These are phyloP conservation scores for Nicotiana knightiana DNA, from an alignment of 257 asterid species.

Conservation along the genomic window DNA sequence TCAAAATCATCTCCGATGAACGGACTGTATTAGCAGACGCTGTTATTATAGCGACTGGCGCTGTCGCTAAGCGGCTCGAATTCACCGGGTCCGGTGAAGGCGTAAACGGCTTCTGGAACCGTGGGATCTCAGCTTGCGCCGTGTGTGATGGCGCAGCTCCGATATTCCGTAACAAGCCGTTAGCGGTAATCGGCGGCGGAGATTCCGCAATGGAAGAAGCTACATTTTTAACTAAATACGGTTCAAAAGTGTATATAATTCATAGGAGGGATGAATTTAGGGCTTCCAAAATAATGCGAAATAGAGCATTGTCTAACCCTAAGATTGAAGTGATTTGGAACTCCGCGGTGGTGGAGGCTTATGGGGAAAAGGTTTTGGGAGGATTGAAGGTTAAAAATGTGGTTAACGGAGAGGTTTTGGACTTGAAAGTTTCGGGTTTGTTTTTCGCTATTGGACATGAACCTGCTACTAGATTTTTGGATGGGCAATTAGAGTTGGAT, in stretches of 20 bases:
- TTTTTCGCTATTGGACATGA: slow-evolving; percentile 91
- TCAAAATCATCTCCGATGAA: slow-evolving; percentile 42
- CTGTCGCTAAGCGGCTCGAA: slow-evolving; percentile 60
- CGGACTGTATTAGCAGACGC: slow-evolving; percentile 66
- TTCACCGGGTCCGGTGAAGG: slow-evolving; percentile 52
- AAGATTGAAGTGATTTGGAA: slow-evolving; percentile 69
- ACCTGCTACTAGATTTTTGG: slow-evolving; percentile 81
- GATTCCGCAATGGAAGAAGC: slow-evolving; percentile 99
- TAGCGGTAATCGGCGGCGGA: slow-evolving; percentile 93
- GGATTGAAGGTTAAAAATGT: slow-evolving; percentile 75
- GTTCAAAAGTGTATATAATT: slow-evolving; percentile 70
- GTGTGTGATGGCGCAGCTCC: slow-evolving; percentile 97
- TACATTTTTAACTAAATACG: slow-evolving; percentile 69
- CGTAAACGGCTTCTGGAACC: slow-evolving; percentile 52
- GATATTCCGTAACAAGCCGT: slow-evolving; percentile 61
- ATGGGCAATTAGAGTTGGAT: slow-evolving; percentile 76
- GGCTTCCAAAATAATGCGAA: slow-evolving; percentile 90
- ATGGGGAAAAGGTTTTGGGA: slow-evolving; percentile 56
- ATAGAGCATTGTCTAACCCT: slow-evolving; percentile 52
- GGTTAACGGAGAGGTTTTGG: slow-evolving; percentile 49
- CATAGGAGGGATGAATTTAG: slow-evolving; percentile 69
- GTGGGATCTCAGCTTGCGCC: slow-evolving; percentile 88
- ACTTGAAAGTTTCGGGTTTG: slow-evolving; percentile 60
- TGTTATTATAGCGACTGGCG: slow-evolving; percentile 74
- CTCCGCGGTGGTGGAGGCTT: slow-evolving; percentile 62